Evolutionary conservation across 1,284 basidiomycete genomes (phyloP).

Genomic region (Puccinia novopanici): DNA sequence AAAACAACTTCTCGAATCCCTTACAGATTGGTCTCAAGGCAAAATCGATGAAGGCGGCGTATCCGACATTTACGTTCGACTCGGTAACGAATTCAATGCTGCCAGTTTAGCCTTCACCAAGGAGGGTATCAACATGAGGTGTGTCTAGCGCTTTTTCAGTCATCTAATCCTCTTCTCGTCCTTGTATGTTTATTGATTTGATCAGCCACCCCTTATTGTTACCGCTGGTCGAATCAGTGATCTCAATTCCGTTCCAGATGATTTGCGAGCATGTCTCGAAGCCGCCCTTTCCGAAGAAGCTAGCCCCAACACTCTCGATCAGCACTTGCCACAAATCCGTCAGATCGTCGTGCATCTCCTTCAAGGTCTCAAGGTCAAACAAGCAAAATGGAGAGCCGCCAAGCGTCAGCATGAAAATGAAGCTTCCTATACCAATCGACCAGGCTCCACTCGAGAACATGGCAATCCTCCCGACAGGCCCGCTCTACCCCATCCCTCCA

Average conservation of each 20-base stretch:
- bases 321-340: constrained; percentile 86
- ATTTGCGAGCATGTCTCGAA: constrained; percentile 84
- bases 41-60: constrained; percentile 78
- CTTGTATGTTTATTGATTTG: background rate
- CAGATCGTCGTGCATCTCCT: constrained; percentile 89
- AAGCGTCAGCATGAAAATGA: constrained; percentile 51
- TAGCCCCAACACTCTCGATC: constrained; percentile 77
- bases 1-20: constrained; percentile 85
- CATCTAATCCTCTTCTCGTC: background rate
- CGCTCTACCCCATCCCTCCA: constrained; percentile 19
- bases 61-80: constrained; percentile 91
- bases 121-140: constrained; percentile 89
- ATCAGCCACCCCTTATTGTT: background rate
- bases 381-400: constrained; percentile 67
- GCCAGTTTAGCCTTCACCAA: constrained; percentile 83
- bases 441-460: constrained; percentile 43
- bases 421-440: constrained; percentile 42
- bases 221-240: constrained; percentile 65
- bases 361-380: constrained; percentile 87
- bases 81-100: constrained; percentile 96
- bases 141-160: constrained; percentile 60
- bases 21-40: constrained; percentile 82
- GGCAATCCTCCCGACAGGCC: constrained; percentile 30
- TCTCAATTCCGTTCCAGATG: constrained; percentile 81
- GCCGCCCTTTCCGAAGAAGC: constrained; percentile 87